A percentile compares a stretch with the other conserved stretches of the same genome.
Conservation (phyloP, 352 stramenopile genomes). For the Pythium periplocum region DNA sequence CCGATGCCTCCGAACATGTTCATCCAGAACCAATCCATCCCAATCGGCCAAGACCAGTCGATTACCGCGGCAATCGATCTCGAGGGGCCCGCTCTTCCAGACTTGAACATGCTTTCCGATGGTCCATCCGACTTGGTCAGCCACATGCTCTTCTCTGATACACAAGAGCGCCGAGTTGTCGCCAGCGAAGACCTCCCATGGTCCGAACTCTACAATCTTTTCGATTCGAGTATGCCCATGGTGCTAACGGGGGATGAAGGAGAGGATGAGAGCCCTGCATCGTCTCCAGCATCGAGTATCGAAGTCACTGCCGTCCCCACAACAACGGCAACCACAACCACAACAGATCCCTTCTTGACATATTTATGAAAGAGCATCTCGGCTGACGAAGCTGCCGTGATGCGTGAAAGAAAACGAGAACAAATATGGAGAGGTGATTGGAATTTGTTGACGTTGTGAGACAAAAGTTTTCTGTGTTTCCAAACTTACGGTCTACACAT, state of each 20-base stretch:
- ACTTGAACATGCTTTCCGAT: too few relatives aligned
- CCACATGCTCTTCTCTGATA: constrained; percentile 63
- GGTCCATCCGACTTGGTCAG: constrained; percentile 34
- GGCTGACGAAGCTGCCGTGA: too few relatives aligned
- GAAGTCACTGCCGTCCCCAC: not conserved
- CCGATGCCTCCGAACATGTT: too few relatives aligned
- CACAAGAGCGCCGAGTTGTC: constrained; percentile 53
- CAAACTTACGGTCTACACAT: not conserved
- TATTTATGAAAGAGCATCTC: constrained; percentile 43
- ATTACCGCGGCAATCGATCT: too few relatives aligned
- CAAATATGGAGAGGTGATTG: too few relatives aligned
- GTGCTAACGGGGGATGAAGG: not conserved
- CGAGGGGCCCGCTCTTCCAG: too few relatives aligned
- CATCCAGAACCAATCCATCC: too few relatives aligned
- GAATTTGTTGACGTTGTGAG: too few relatives aligned
- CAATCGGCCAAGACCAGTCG: too few relatives aligned
- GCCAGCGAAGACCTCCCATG: constrained; percentile 70
- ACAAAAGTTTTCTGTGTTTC: not conserved
- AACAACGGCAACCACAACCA: constrained; percentile 13
- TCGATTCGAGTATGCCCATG: constrained; percentile 41
- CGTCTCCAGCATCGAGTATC: too few relatives aligned
- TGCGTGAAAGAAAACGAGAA: too few relatives aligned
- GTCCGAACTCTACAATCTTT: constrained; percentile 81
- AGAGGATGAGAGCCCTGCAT: too few relatives aligned
- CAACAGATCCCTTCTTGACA: constrained; percentile 39